These are phyloP conservation scores for Picocystis sp. DNA, from an alignment of 163 green algal species.

Conservation along the genomic window DNA sequence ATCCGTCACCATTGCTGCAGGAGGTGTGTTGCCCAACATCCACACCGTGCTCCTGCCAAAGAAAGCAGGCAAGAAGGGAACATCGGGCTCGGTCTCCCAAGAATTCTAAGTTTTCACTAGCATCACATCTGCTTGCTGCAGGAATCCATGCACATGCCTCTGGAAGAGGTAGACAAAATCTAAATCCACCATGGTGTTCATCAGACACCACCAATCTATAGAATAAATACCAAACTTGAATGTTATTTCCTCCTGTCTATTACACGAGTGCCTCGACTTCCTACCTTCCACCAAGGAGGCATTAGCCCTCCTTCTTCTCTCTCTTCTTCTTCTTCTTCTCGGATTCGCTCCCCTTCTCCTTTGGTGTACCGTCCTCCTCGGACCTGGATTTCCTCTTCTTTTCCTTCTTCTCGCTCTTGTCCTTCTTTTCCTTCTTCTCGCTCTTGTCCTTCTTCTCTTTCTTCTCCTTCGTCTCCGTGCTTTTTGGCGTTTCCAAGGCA, in stretches of 20 bases:
- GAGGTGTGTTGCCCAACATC: slow-evolving; percentile 94
- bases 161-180: too few species aligned
- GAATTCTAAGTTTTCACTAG: too few species aligned
- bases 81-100: too few species aligned
- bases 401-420: slow-evolving; percentile 24
- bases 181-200: too few species aligned
- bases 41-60: slow-evolving; percentile 79
- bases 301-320: not conserved
- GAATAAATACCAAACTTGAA: too few species aligned
- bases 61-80: slow-evolving; percentile 43
- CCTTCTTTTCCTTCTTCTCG: slow-evolving; percentile 13
- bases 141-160: too few species aligned
- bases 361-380: slow-evolving; percentile 10
- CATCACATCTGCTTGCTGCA: too few species aligned
- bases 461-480: slow-evolving; percentile 9
- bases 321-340: not conserved
- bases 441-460: slow-evolving; percentile 23
- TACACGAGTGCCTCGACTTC: too few species aligned
- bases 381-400: slow-evolving; percentile 20
- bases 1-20: slow-evolving; percentile 80
- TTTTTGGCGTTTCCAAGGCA: slow-evolving; percentile 2
- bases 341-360: slow-evolving; percentile 3
- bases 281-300: too few species aligned
- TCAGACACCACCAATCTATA: too few species aligned
- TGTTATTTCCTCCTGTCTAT: too few species aligned